Base-by-base conservation (phyloP, 768 basidiomycete genomes). In the Agrocybe chaxingu region DNA sequence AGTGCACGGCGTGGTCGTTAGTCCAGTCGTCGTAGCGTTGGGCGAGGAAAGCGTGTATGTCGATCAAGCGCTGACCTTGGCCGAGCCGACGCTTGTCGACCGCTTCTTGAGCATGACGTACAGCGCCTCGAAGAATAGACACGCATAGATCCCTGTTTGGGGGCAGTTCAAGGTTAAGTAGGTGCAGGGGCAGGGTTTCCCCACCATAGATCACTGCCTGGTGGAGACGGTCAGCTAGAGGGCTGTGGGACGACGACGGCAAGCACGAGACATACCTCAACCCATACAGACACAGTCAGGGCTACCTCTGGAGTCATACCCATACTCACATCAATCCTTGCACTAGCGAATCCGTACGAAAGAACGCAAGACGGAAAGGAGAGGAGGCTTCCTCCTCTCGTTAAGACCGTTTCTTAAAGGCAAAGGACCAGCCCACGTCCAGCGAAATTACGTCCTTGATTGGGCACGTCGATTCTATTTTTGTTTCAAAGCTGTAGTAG, bases 71-170 rank as follows among this genome's bases (percentile, higher is more conserved):
- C 45, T 19, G 13, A 54, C 56, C 51, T 50, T 55, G 10, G 59
- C 56, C 29, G 59, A 57, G 13, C 32, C 40, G 34, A 42, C 43
- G 31, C 43, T 35, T 10, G 35, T 24, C 2, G 45, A 37, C 41
- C 48, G 48, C 45, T 52, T 57, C 33, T 53, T 55, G 8, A 53
- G 35, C 50, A 60, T 53, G 38, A 60, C 52, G 36, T 55, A 55
- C 32, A 52, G 44, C 8, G 59, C 56, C 18, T 52, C 54, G 10
- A 60, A 51, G 50, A 60, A 60, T 10, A 60, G 59, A 38, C 51
- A 57, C 10, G 54, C 54, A 40, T 60, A 60, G 37, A 60, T 19
- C n/a, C 57, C 57, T 59, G 35, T 12, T 9, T n/a, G 34, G 4
- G 16, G 16, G 18, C 10, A 34, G 34, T 29, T 11, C 44, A 12